phyloP scores from a whole-genome alignment of 495 filamentous ascomycete genomes.

The Talaromyces nanjingensis region DNA sequence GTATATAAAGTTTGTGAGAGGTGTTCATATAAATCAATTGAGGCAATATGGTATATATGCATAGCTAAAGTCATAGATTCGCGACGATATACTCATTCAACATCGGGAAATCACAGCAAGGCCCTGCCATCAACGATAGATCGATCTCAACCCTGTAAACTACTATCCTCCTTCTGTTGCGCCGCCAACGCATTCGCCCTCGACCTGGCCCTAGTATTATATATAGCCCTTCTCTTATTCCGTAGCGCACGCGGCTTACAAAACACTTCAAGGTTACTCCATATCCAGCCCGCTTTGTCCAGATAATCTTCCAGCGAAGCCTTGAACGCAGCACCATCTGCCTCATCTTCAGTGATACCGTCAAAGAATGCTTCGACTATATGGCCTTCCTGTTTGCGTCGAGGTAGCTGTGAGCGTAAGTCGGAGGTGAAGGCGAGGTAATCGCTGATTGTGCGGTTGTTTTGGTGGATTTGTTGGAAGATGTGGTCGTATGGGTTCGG shows the following conservation, averaged over 20 bases:
- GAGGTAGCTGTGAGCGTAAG: constrained; percentile 7
- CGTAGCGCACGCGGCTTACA: neutral
- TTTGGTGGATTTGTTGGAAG: constrained; percentile 10
- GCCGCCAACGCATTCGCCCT: neutral
- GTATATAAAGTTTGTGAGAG: neutral
- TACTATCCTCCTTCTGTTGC: neutral
- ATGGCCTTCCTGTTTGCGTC: constrained; percentile 11
- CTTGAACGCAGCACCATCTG: constrained; percentile 6
- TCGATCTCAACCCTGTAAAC: neutral
- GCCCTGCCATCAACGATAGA: neutral
- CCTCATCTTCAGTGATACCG: constrained; percentile 12
- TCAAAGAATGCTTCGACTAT: constrained; percentile 21
- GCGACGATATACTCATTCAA: neutral
- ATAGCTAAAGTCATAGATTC: neutral
- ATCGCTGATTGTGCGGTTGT: constrained; percentile 11
- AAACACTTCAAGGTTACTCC: constrained; percentile 15
- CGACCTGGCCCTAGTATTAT: constrained; percentile 4
- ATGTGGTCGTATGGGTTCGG: neutral
- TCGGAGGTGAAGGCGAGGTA: constrained; percentile 18
- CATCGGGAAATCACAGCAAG: neutral
- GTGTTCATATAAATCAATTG: neutral
- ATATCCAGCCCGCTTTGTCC: constrained; percentile 17
- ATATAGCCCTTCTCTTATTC: neutral
- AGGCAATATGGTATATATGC: neutral
- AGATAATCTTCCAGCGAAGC: constrained; percentile 14